phyloP scores from a whole-genome alignment of 2,329 filamentous ascomycete genomes.

The Paraphoma sp. region DNA sequence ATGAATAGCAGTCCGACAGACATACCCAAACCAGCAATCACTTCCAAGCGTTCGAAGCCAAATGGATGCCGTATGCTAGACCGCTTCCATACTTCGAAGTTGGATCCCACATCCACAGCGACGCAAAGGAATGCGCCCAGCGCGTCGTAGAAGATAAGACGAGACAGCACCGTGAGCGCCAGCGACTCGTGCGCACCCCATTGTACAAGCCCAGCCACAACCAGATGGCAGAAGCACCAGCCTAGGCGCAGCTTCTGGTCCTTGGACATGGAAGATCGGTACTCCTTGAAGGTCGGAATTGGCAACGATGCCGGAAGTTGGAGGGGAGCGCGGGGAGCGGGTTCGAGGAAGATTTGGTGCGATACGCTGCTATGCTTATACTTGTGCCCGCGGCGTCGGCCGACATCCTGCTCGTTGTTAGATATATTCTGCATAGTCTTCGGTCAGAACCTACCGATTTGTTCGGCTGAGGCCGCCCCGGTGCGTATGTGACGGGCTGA shows the following conservation, averaged over 20 bases:
- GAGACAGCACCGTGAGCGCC: constrained; percentile 89
- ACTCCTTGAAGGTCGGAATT: constrained; percentile 87
- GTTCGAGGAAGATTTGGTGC: constrained; percentile 96
- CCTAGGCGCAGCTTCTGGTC: constrained; percentile 83
- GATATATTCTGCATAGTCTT: neutral
- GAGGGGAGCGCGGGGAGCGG: constrained; percentile 81
- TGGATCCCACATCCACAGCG: constrained; percentile 88
- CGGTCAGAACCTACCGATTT: constrained; percentile 59
- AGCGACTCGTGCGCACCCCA: constrained; percentile 86
- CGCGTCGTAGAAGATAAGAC: constrained; percentile 94
- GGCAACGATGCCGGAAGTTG: constrained; percentile 91
- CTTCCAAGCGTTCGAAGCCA: constrained; percentile 87
- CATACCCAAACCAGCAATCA: constrained; percentile 94
- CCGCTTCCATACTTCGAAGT: constrained; percentile 97
- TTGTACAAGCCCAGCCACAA: constrained; percentile 83
- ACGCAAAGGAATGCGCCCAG: constrained; percentile 91
- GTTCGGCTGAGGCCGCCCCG: constrained; percentile 69
- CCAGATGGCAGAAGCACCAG: constrained; percentile 90
- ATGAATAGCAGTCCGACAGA: constrained; percentile 97
- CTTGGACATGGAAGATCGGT: constrained; percentile 85
- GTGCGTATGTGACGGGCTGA: constrained; percentile 66
- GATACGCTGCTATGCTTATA: constrained; percentile 98
- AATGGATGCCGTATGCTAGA: constrained; percentile 94
- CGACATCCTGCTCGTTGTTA: constrained; percentile 71
- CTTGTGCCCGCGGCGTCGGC: constrained; percentile 91